Percentiles rank a stretch among this genome's conserved stretches.
Conservation (phyloP, 345 rosid species). For the Acer negundo region DNA sequence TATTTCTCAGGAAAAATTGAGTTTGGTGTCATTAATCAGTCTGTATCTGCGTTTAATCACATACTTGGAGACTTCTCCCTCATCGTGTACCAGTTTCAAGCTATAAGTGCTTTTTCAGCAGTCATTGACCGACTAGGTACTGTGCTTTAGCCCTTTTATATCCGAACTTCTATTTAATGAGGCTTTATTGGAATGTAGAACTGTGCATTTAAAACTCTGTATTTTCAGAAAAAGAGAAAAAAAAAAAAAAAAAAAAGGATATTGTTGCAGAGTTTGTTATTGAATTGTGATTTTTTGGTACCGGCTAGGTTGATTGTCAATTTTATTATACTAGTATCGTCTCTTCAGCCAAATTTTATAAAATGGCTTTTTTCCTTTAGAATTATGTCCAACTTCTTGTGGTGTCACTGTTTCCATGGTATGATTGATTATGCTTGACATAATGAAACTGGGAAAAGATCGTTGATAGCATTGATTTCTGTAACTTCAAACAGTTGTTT, state of each 20-base stretch:
- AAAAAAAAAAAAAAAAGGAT: not conserved
- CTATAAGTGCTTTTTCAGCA: conserved; percentile 96
- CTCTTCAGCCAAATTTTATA: not conserved
- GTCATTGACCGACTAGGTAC: conserved; percentile 95
- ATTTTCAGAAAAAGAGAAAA: not conserved
- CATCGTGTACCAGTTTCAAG: conserved; percentile 91
- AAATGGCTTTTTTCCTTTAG: not conserved
- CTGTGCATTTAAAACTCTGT: not conserved
- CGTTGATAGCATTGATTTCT: not conserved
- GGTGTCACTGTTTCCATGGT: conserved; percentile 1
- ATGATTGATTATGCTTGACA: conserved; percentile 10
- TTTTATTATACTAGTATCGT: not conserved
- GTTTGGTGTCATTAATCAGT: conserved; percentile 98
- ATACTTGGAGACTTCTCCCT: conserved; percentile 94
- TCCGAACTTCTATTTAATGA: conserved; percentile 9
- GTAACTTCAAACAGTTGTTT: not conserved
- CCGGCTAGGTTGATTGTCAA: not conserved
- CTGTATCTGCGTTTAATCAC: conserved; percentile 96
- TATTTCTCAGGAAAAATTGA: conserved; percentile 95
- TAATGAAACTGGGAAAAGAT: not conserved
- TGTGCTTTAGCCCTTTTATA: conserved; percentile 21
- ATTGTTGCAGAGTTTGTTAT: not conserved
- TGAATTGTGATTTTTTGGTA: not conserved
- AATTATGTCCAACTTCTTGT: not conserved
- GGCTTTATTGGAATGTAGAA: not conserved